A percentile compares a stretch with the other conserved stretches of the same genome.
These are phyloP conservation scores for Ustilago shanxiensis DNA, from an alignment of 1,284 basidiomycete genomes.

Conservation along the genomic window DNA sequence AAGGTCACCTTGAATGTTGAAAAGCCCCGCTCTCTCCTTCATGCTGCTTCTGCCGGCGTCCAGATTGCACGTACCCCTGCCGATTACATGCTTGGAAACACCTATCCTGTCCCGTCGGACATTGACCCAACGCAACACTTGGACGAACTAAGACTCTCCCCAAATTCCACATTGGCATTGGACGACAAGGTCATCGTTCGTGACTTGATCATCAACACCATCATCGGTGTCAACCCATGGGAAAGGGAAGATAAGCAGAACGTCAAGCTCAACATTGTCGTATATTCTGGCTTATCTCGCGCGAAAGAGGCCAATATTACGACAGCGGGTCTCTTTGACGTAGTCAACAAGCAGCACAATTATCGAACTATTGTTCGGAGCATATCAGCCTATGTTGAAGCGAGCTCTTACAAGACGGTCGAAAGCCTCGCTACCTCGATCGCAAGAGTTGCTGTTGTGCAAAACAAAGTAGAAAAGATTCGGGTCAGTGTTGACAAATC, in stretches of 20 bases:
- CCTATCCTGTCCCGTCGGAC: constrained; percentile 20
- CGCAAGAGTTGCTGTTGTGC: constrained; percentile 73
- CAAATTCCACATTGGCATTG: constrained; percentile 39
- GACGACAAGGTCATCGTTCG: constrained; percentile 72
- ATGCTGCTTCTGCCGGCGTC: constrained; percentile 74
- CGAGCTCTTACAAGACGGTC: constrained; percentile 78
- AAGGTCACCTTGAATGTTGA: constrained; percentile 72
- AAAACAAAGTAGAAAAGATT: constrained; percentile 57
- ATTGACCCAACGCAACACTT: constrained; percentile 29
- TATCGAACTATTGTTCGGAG: constrained; percentile 47
- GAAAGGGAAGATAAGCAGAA: constrained; percentile 80
- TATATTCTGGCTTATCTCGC: constrained; percentile 67
- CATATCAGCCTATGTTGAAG: constrained; percentile 71
- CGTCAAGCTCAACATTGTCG: constrained; percentile 76
- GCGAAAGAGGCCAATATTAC: constrained; percentile 27
- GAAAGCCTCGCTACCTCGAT: constrained; percentile 80
- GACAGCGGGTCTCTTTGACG: constrained; percentile 44
- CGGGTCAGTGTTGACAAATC: constrained; percentile 80
- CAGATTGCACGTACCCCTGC: constrained; percentile 67
- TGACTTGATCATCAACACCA: constrained; percentile 75
- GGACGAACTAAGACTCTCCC: constrained; percentile 42
- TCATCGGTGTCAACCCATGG: constrained; percentile 81
- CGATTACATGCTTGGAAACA: constrained; percentile 51
- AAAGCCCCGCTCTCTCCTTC: constrained; percentile 75
- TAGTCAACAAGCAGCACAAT: constrained; percentile 54